Conservation (phyloP, 257 asterid genomes). For the Petrea volubilis region DNA sequence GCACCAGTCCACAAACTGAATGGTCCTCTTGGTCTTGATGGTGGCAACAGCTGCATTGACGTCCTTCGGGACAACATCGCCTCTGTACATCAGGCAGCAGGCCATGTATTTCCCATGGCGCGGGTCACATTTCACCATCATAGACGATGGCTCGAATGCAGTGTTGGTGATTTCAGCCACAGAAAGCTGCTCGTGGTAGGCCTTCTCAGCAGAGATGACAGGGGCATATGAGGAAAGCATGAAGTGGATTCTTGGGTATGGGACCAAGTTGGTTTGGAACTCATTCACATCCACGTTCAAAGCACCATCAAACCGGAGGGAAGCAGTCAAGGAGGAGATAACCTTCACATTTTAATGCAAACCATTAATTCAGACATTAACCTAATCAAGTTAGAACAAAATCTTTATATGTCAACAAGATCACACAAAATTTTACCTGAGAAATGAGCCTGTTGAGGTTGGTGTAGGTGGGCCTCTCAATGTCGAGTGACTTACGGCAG, state of each 20-base stretch:
- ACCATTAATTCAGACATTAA: background rate
- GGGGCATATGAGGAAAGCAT: constrained; percentile 66
- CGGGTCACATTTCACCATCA: constrained; percentile 62
- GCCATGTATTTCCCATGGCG: constrained; percentile 63
- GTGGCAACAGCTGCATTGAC: constrained; percentile 59
- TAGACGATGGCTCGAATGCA: constrained; percentile 59
- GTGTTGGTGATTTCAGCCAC: constrained; percentile 65
- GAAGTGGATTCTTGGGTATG: constrained; percentile 59
- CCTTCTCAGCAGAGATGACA: constrained; percentile 62
- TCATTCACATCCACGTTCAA: constrained; percentile 58
- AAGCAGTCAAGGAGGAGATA: constrained; percentile 54
- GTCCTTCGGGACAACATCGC: constrained; percentile 56
- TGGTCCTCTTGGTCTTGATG: constrained; percentile 58
- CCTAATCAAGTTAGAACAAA: background rate
- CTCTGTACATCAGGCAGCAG: constrained; percentile 57
- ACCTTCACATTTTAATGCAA: constrained; percentile 29
- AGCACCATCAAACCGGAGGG: constrained; percentile 57
- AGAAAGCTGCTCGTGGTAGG: constrained; percentile 58
- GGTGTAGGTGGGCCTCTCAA: constrained; percentile 61
- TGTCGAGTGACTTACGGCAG: constrained; percentile 53
- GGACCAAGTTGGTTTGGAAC: constrained; percentile 61
- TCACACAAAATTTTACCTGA: constrained; percentile 32
- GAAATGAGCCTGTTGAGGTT: constrained; percentile 58
- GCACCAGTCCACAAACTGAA: constrained; percentile 62
- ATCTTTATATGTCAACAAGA: background rate